A percentile compares a stretch with the other conserved stretches of the same genome.
phyloP scores from a whole-genome alignment of 2,329 filamentous ascomycete genomes.

The Stachybotrys echinatus region DNA sequence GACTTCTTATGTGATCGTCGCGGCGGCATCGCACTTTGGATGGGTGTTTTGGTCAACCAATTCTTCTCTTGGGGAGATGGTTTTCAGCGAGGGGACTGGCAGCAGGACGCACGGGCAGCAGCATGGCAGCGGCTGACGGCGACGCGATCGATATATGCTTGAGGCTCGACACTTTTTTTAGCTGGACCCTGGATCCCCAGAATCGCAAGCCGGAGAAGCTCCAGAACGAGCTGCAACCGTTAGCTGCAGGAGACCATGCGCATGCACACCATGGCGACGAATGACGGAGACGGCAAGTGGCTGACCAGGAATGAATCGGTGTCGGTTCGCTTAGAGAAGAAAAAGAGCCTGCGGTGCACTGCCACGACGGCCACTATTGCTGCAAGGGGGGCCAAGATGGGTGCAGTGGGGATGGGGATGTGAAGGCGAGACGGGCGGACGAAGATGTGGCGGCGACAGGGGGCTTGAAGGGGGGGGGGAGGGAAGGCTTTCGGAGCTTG shows the following conservation, averaged over 20 bases:
- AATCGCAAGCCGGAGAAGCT: background rate
- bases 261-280: background rate
- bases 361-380: too few relatives aligned
- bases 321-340: background rate
- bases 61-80: background rate
- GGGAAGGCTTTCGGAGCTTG: background rate
- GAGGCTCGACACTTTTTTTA: background rate
- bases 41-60: background rate
- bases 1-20: constrained; percentile 67
- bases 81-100: background rate
- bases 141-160: background rate
- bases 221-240: background rate
- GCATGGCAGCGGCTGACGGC: background rate
- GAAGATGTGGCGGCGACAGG: background rate
- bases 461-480: background rate
- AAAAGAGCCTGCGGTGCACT: background rate
- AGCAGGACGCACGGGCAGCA: background rate
- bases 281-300: background rate
- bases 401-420: background rate
- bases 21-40: constrained; percentile 48
- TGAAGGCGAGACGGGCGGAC: background rate
- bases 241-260: background rate
- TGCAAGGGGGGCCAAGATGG: too few relatives aligned
- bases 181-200: background rate
- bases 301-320: too few relatives aligned